These are phyloP conservation scores for Alnus rubra DNA, from an alignment of 306 rosid species.

Conservation along the genomic window DNA sequence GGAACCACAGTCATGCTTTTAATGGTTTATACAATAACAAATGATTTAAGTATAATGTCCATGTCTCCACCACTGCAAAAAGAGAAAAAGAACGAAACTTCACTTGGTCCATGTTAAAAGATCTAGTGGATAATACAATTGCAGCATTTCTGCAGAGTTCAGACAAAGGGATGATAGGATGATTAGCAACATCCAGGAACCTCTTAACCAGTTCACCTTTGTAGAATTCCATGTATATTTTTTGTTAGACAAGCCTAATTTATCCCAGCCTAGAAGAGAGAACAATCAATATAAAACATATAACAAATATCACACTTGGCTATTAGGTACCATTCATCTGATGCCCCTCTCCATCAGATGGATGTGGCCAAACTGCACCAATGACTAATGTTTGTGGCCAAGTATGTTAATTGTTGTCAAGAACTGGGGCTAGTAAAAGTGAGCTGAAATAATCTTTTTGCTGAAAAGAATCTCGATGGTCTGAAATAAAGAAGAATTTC, in stretches of 20 bases:
- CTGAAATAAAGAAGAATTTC: conserved; percentile 51
- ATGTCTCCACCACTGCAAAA: not conserved
- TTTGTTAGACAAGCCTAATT: not conserved
- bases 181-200: not conserved
- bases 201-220: not conserved
- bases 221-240: not conserved
- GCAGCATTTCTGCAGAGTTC: not conserved
- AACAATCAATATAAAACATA: not conserved
- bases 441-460: conserved; percentile 55
- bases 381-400: not conserved
- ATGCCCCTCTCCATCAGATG: conserved; percentile 1
- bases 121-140: not conserved
- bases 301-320: not conserved
- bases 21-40: not conserved
- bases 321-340: not conserved
- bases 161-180: not conserved
- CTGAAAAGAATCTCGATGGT: conserved; percentile 90
- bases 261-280: not conserved
- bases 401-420: not conserved
- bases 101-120: not conserved
- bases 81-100: not conserved
- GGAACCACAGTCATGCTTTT: not conserved
- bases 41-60: not conserved
- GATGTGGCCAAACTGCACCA: not conserved
- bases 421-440: not conserved